Conservation (phyloP, 306 rosid genomes). For the Cotoneaster glaucophyllus region DNA sequence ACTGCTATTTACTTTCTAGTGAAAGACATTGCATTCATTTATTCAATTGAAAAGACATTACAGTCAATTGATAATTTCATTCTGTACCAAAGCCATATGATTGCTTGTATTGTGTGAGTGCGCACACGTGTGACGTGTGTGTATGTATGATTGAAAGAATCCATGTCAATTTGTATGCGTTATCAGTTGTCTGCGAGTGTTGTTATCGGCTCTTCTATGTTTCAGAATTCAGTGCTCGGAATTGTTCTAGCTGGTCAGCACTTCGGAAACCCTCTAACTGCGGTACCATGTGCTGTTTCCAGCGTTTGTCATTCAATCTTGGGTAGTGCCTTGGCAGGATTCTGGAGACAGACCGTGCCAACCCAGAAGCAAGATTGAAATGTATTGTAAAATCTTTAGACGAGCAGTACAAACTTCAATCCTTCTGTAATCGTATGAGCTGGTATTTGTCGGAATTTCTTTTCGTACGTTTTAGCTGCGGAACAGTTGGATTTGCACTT, state of each 20-base stretch:
- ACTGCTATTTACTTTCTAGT: not conserved
- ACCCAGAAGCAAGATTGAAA: conserved; percentile 30
- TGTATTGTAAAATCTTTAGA: not conserved
- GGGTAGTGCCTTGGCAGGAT: conserved; percentile 70
- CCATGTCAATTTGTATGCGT: not conserved
- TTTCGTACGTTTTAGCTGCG: not conserved
- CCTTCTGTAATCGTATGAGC: not conserved
- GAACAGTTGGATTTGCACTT: not conserved
- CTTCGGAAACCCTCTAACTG: conserved; percentile 70
- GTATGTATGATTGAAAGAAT: not conserved
- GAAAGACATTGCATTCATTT: not conserved
- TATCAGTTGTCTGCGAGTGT: not conserved
- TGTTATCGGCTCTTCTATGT: conserved; percentile 5
- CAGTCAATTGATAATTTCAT: not conserved
- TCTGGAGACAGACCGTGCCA: conserved; percentile 63
- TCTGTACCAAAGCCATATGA: not conserved
- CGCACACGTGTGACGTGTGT: not conserved
- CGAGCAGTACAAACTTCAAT: not conserved
- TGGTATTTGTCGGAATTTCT: not conserved
- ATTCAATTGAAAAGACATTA: not conserved
- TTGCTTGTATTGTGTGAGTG: not conserved
- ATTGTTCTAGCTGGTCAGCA: conserved; percentile 68
- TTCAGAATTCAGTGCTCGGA: conserved; percentile 76
- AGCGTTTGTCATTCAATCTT: conserved; percentile 62
- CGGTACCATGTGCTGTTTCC: conserved; percentile 91